These are phyloP conservation scores for Pythium guiyangense DNA, from an alignment of 352 stramenopile species.

Conservation along the genomic window DNA sequence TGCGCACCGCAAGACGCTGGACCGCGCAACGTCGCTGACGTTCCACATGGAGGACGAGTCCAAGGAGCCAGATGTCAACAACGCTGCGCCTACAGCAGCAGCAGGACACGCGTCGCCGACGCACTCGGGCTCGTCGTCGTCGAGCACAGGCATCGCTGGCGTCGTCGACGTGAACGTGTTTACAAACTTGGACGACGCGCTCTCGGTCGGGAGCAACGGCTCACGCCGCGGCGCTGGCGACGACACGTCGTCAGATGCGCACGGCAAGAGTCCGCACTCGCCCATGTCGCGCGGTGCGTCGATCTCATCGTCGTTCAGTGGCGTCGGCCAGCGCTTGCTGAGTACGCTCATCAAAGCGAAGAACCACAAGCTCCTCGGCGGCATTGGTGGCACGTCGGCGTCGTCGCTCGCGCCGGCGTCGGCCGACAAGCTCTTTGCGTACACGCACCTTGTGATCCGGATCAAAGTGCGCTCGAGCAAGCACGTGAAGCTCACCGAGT, in stretches of 20 bases:
- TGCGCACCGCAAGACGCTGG: constrained; percentile 13
- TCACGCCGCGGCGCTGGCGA: constrained; percentile 15
- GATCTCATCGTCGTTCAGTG: constrained; percentile 49
- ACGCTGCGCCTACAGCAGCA: background rate
- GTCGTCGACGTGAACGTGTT: constrained; percentile 84
- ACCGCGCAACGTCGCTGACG: constrained; percentile 30
- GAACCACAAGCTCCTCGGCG: constrained; percentile 53
- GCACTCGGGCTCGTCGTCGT: constrained; percentile 24
- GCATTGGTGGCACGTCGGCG: constrained; percentile 19
- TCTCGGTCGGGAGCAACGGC: constrained; percentile 34
- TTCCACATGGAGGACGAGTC: constrained; percentile 72
- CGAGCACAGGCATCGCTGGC: constrained; percentile 45
- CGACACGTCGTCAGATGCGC: constrained; percentile 12
- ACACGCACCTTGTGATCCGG: constrained; percentile 74
- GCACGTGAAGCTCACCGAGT: constrained; percentile 64
- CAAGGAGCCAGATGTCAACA: constrained; percentile 30
- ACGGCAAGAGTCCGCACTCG: constrained; percentile 10
- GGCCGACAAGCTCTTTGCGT: constrained; percentile 52
- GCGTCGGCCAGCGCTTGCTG: constrained; percentile 58
- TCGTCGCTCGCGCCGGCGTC: constrained; percentile 39
- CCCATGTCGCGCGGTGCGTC: constrained; percentile 3
- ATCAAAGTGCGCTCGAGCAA: constrained; percentile 66
- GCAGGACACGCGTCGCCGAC: constrained; percentile 7
- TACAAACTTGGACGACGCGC: constrained; percentile 63
- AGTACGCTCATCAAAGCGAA: constrained; percentile 70